phyloP scores from a whole-genome alignment of 805 yeast species.

The Naumovozyma dairenensis region DNA sequence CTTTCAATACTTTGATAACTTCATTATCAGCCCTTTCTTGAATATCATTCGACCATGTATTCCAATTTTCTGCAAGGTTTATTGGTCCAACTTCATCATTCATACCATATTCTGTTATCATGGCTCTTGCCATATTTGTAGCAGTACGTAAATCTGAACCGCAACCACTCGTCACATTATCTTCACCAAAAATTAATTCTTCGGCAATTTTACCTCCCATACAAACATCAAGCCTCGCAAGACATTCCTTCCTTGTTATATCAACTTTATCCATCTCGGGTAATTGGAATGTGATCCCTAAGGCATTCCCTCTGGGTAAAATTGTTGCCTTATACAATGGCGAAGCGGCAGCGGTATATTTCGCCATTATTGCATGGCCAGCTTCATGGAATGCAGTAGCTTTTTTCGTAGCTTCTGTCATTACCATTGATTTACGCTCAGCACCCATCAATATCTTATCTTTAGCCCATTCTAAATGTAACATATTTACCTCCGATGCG shows the following conservation, averaged over 20 bases:
- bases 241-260: constrained; percentile 75
- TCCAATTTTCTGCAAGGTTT: constrained; percentile 78
- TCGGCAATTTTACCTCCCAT: constrained; percentile 98
- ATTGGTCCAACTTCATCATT: constrained; percentile 86
- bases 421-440: constrained; percentile 89
- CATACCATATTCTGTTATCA: constrained; percentile 96
- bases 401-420: constrained; percentile 82
- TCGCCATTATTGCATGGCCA: constrained; percentile 94
- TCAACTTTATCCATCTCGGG: constrained; percentile 97
- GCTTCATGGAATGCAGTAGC: constrained; percentile 97
- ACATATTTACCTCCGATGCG: constrained; percentile 78
- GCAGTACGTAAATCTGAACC: constrained; percentile 80
- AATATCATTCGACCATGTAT: constrained; percentile 81
- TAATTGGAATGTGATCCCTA: constrained; percentile 89
- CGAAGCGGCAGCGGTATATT: constrained; percentile 86
- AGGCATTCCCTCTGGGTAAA: constrained; percentile 86
- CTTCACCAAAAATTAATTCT: constrained; percentile 78
- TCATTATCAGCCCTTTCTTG: too few relatives aligned
- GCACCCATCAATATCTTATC: constrained; percentile 96
- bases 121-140: constrained; percentile 82
- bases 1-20: constrained; percentile 54
- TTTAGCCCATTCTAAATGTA: constrained; percentile 94
- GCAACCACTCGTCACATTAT: constrained; percentile 88
- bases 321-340: constrained; percentile 91
- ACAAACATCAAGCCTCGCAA: constrained; percentile 85